Base-by-base conservation (phyloP, 176 grass and related monocot species). In the Triticum urartu region DNA sequence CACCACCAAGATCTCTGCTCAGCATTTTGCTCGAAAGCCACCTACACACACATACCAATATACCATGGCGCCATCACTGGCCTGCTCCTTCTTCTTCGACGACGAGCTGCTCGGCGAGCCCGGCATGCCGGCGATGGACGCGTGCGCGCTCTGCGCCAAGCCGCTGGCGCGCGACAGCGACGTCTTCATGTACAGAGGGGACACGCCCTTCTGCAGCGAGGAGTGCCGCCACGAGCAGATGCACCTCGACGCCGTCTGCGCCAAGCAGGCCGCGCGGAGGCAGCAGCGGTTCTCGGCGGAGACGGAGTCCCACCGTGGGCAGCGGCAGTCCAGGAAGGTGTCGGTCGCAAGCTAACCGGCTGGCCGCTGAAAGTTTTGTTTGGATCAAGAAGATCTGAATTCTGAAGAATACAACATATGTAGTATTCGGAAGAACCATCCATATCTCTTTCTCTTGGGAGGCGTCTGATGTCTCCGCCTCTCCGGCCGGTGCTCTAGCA, bases 201-300 rank as follows among this genome's bases (percentile, higher is more conserved):
- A 94, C 78, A 94, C 89, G 4, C 94, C 92, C 10, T 94, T 94
- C 88, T 97, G 94, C 86, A 97, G 92, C 86, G 81, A 94, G 75
- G 89, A 94, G 21, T 97, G 94, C 77, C 85, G 92, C 5, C 17
- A 88, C 68, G 90, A 94, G 77, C 92, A 92, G 89, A 94, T 94
- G 81, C 89, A 94, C 64, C 78, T 89, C 81, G 90, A 94, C 79
- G 89, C 74, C 33, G 9, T 82, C 39, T 15, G 13, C 17, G 78
- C 5, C 8, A 63, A 79, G 88, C 78, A 71, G 28, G 9, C 45
- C 5, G 71, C 79, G 42, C 58, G 24, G 11, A 28, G 75, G 43
- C 74, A 68, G 43, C 71, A 63, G 25, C 66, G 28, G 38, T 77
- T 54, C 64, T 15, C 47, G 0, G 11, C 74, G 1, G 74, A 21